Conservation (phyloP, 176 grass and related monocot species). For the Thalia dealbata region DNA sequence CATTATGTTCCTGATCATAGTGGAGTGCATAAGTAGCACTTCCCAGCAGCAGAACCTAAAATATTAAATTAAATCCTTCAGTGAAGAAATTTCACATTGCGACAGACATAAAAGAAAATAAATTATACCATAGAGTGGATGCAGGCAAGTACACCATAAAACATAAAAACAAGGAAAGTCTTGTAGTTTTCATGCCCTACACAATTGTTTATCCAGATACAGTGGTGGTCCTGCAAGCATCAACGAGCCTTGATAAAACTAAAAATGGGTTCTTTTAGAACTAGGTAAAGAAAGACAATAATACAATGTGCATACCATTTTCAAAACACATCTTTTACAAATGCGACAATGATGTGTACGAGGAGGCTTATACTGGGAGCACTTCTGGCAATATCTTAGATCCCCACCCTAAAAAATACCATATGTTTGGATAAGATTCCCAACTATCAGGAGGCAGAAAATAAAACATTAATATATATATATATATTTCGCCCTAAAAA, state of each 20-base stretch:
- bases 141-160: conserved; percentile 72
- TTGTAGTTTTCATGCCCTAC: conserved; percentile 95
- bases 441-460: neutral
- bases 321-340: conserved; percentile 97
- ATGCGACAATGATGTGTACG: conserved; percentile 85
- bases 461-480: neutral
- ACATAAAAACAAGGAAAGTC: conserved; percentile 63
- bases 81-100: neutral
- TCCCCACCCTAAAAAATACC: conserved; percentile 64
- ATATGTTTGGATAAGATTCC: neutral
- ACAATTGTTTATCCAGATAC: conserved; percentile 99
- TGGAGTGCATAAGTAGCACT: conserved; percentile 36
- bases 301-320: conserved; percentile 46
- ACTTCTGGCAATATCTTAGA: conserved; percentile 96
- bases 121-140: conserved; percentile 66
- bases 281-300: neutral
- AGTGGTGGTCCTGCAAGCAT: conserved; percentile 75
- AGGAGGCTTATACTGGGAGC: conserved; percentile 82
- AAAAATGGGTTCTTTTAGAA: conserved; percentile 4
- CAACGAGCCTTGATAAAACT: conserved; percentile 1
- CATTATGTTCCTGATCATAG: conserved; percentile 44
- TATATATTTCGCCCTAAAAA: neutral
- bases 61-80: conserved; percentile 31
- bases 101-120: neutral
- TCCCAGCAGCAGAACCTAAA: conserved; percentile 62